Percentiles rank a stretch among this genome's conserved stretches.
phyloP scores from a whole-genome alignment of 306 rosid genomes.

The Malus domestica region ASM211411v1 NC_041803.1:11510501-11511000 shows the following conservation, averaged over 20 bases:
- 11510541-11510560: constrained; percentile 79
- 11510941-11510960: background rate
- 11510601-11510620: constrained; percentile 90
- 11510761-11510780: background rate
- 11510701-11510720: background rate
- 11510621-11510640: background rate
- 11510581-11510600: constrained; percentile 66
- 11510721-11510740: background rate
- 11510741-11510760: background rate
- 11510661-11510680: background rate
- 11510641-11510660: background rate
- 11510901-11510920: background rate
- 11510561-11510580: constrained; percentile 74
- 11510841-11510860: background rate
- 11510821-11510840: background rate
- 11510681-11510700: background rate
- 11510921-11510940: background rate
- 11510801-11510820: background rate
- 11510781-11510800: background rate
- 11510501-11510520: constrained; percentile 62
- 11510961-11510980: background rate
- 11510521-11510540: constrained; percentile 77
- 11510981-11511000: background rate
- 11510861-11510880: background rate
- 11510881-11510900: background rate